These are phyloP conservation scores for Arthrobotrys iridis DNA, from an alignment of 2,329 filamentous ascomycete species.

Conservation along the genomic window DNA sequence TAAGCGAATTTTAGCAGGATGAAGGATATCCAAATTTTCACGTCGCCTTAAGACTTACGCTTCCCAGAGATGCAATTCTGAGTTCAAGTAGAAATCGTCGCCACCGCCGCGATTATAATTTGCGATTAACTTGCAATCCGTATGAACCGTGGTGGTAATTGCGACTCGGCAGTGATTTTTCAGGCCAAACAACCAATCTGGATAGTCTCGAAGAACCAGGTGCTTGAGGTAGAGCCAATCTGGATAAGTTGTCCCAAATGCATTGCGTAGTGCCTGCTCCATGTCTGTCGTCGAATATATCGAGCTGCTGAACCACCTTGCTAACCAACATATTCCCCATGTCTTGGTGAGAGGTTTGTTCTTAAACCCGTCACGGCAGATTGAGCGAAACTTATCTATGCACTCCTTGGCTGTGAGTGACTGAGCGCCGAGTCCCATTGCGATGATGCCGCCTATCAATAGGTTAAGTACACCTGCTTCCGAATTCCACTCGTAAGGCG, in stretches of 20 bases:
- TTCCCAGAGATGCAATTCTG: not conserved
- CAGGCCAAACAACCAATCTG: no score
- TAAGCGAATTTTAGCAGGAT: not conserved
- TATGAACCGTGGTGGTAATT: not conserved
- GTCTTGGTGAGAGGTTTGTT: no score
- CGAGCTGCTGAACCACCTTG: not conserved
- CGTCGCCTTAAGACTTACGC: not conserved
- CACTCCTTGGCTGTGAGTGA: not conserved
- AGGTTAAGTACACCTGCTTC: no score
- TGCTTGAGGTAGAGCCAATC: no score
- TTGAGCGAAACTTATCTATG: not conserved
- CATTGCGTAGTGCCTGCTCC: not conserved
- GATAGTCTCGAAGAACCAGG: no score
- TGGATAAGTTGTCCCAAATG: not conserved
- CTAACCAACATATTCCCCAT: no score
- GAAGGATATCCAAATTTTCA: not conserved
- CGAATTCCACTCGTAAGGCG: no score
- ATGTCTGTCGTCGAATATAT: not conserved
- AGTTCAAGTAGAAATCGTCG: conserved; percentile 12
- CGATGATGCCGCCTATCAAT: conserved; percentile 8
- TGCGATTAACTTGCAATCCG: not conserved
- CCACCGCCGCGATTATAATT: conserved; percentile 18
- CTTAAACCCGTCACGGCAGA: not conserved
- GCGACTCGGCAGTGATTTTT: conserved; percentile 16
- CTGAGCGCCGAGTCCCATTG: not conserved